Percentiles rank a stretch among this genome's conserved stretches.
These are phyloP conservation scores for Suhomyces bribrorum DNA, from an alignment of 1,139 yeast species.

Conservation along the genomic window DNA sequence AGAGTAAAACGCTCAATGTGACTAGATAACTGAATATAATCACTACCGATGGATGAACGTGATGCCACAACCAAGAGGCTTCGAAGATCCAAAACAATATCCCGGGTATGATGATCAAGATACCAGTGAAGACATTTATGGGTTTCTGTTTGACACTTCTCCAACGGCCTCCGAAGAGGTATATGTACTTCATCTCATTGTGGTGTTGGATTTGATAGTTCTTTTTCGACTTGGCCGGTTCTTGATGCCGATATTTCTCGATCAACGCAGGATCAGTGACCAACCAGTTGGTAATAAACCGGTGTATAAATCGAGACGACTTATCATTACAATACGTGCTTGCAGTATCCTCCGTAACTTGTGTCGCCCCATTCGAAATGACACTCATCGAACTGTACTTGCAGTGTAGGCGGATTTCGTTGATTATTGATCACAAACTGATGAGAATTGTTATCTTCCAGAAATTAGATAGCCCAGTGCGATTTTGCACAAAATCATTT, in stretches of 20 bases:
- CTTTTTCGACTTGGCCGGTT: constrained; percentile 13
- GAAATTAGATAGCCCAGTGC: too few relatives aligned
- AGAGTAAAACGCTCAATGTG: constrained; percentile 48
- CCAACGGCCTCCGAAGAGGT: constrained; percentile 66
- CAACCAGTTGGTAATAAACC: constrained; percentile 44
- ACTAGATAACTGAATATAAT: constrained; percentile 61
- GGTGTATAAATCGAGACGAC: constrained; percentile 17
- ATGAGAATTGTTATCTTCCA: too few relatives aligned
- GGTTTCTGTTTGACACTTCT: constrained; percentile 44
- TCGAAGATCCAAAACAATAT: constrained; percentile 48
- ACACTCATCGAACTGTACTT: constrained; percentile 10
- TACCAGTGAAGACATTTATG: constrained; percentile 33
- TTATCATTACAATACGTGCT: constrained; percentile 4
- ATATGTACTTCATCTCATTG: constrained; percentile 38
- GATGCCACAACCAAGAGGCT: constrained; percentile 59
- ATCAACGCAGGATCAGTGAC: constrained; percentile 41
- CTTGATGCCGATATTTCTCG: constrained; percentile 8
- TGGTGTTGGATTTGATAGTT: constrained; percentile 40
- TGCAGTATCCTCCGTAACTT: constrained; percentile 4
- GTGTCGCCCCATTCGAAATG: constrained; percentile 9
- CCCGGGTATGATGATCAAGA: constrained; percentile 45
- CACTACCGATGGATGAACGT: constrained; percentile 59
- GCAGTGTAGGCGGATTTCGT: too few relatives aligned
- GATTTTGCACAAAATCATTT: too few relatives aligned
- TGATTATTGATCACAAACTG: too few relatives aligned